Conservation (phyloP, 1,284 basidiomycete species). For the Austroboletus niveus region DNA sequence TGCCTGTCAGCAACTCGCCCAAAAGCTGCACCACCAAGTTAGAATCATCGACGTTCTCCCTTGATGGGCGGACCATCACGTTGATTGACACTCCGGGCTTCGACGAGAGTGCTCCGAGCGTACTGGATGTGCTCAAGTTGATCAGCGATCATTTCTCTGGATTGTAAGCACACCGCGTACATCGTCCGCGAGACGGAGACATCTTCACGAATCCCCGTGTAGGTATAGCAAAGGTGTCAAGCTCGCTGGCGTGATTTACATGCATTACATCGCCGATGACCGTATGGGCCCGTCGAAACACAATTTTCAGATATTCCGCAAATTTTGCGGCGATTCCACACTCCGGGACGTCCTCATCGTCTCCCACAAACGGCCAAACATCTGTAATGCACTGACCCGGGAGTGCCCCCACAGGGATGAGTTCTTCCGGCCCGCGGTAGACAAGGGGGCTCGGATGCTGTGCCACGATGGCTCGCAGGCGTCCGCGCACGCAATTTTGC, state of each 20-base stretch:
- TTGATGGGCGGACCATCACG: constrained; percentile 32
- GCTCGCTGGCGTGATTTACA: constrained; percentile 51
- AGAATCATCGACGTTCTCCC: constrained; percentile 32
- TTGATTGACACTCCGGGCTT: constrained; percentile 42
- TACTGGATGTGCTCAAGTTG: constrained; percentile 39
- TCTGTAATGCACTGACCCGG: constrained; percentile 35
- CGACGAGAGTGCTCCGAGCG: constrained; percentile 38
- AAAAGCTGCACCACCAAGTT: constrained; percentile 36
- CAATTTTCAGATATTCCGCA: constrained; percentile 50
- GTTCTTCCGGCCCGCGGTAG: constrained; percentile 42
- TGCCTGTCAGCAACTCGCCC: constrained; percentile 34
- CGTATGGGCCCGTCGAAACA: constrained; percentile 49
- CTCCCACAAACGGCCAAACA: constrained; percentile 53
- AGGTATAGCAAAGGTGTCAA: constrained; percentile 41
- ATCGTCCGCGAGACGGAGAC: not conserved
- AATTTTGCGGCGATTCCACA: constrained; percentile 49
- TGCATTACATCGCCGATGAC: constrained; percentile 54
- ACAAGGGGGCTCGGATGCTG: constrained; percentile 41
- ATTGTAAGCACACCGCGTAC: constrained; percentile 25
- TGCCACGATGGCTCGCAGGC: constrained; percentile 34
- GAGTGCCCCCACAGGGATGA: constrained; percentile 38
- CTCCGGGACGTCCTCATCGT: constrained; percentile 48
- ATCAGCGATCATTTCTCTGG: constrained; percentile 36
- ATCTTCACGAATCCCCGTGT: constrained; percentile 1
- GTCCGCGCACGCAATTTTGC: constrained; percentile 32